A percentile compares a stretch with the other conserved stretches of the same genome.
These are phyloP conservation scores for Eucalyptus erythrocorys DNA, from an alignment of 345 rosid species.

Conservation along the genomic window DNA sequence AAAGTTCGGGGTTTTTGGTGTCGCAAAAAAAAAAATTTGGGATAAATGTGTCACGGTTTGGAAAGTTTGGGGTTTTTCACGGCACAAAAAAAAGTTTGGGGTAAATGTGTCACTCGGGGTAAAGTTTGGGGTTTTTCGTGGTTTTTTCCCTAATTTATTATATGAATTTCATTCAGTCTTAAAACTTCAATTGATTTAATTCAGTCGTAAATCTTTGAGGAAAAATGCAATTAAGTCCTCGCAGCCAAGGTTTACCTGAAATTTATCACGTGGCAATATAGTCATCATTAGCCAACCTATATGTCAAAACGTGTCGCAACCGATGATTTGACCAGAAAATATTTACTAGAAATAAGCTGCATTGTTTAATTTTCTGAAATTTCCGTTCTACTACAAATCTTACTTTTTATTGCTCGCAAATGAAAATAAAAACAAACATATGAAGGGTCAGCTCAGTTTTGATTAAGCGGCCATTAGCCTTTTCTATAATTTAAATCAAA, in stretches of 20 bases:
- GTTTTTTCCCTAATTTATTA: neutral
- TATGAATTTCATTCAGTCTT: neutral
- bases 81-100: too few relatives aligned
- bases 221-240: neutral
- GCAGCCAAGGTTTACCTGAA: rapidly evolving
- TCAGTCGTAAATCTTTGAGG: neutral
- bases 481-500: neutral
- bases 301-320: rapidly evolving
- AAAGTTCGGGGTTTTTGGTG: too few relatives aligned
- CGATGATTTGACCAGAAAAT: neutral
- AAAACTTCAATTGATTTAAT: neutral
- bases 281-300: neutral
- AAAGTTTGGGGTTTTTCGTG: too few relatives aligned
- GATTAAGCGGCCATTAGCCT: neutral
- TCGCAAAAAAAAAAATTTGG: too few relatives aligned
- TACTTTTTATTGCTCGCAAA: neutral
- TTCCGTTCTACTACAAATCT: neutral
- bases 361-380: neutral
- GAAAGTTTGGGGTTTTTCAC: too few relatives aligned
- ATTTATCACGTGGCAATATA: rapidly evolving
- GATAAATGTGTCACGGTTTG: too few relatives aligned
- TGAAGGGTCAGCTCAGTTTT: neutral
- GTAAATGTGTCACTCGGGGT: too few relatives aligned
- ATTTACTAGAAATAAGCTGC: neutral
- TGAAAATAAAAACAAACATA: neutral